Evolutionary conservation across 2,329 filamentous ascomycete species (phyloP).

Genomic region (Colletotrichum tofieldiae): DNA sequence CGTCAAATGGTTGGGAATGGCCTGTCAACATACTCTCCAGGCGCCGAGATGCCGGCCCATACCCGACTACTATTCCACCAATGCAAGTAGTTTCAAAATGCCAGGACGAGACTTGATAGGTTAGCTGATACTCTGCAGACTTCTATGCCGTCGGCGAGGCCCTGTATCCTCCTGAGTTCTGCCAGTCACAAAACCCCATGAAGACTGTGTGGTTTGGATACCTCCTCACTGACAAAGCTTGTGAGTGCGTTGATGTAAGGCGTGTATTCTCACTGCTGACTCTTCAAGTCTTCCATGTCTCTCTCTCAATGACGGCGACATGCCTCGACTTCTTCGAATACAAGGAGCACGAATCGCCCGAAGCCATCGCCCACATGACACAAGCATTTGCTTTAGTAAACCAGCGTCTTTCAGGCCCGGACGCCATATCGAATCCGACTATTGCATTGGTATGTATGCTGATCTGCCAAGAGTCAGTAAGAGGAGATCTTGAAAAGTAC

Average conservation of each 20-base stretch:
- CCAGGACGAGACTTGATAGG: not conserved
- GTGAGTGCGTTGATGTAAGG: not conserved
- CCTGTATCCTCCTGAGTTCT: slow-evolving; percentile 13
- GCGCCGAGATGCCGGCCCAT: not conserved
- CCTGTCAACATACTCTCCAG: not conserved
- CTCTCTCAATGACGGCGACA: not conserved
- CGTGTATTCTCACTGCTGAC: too few relatives aligned
- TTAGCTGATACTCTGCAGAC: not conserved
- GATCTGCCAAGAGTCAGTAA: not conserved
- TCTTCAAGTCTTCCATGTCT: not conserved
- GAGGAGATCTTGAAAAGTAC: not conserved
- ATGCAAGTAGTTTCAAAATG: not conserved
- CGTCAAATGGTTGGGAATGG: not conserved
- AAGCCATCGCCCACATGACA: not conserved
- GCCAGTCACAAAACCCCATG: not conserved
- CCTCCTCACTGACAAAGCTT: slow-evolving; percentile 5
- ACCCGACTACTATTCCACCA: slow-evolving; percentile 1
- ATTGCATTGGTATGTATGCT: not conserved
- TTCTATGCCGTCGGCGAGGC: not conserved
- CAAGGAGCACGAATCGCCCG: not conserved
- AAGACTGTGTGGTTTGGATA: slow-evolving; percentile 2
- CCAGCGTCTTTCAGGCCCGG: not conserved
- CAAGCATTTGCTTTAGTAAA: not conserved
- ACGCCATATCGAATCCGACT: not conserved
- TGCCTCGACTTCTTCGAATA: slow-evolving; percentile 6